Evolutionary conservation across 148 eudicot genomes (phyloP).

Genomic region (Persicaria maculosa): DNA sequence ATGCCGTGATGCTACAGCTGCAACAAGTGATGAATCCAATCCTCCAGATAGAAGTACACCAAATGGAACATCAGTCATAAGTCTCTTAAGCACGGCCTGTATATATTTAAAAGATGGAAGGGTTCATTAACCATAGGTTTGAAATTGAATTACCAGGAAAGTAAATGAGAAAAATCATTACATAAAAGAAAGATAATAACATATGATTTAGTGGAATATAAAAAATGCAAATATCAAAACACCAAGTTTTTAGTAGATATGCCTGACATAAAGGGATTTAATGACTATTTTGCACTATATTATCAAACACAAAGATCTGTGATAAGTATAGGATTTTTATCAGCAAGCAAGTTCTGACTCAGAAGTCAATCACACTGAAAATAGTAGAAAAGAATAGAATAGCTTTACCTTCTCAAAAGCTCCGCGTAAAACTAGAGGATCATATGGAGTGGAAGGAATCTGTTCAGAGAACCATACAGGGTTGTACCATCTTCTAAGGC

Average conservation of each 20-base stretch:
- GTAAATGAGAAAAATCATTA: not conserved
- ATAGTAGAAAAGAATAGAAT: not conserved
- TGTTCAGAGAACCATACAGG: slow-evolving; percentile 70
- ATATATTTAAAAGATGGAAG: slow-evolving; percentile 4
- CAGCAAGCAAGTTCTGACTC: not conserved
- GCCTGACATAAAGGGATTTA: not conserved
- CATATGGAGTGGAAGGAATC: slow-evolving; percentile 66
- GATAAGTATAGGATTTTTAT: not conserved
- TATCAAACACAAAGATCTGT: not conserved
- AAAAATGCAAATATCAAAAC: not conserved
- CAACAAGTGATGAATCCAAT: slow-evolving; percentile 92
- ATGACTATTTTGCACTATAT: not conserved
- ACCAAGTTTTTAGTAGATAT: not conserved
- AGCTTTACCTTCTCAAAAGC: slow-evolving; percentile 74
- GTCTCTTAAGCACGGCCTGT: slow-evolving; percentile 85
- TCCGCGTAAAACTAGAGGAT: slow-evolving; percentile 55
- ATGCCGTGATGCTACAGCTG: slow-evolving; percentile 86
- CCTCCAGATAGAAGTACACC: slow-evolving; percentile 96
- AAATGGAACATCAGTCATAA: slow-evolving; percentile 96
- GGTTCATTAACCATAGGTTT: not conserved
- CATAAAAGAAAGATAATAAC: not conserved
- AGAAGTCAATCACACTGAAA: not conserved
- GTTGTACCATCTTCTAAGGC: slow-evolving; percentile 80
- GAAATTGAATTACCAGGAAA: not conserved
- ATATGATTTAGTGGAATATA: not conserved